Base-by-base conservation (phyloP, 192 early-diverging fungal genomes). In the Entomortierella chlamydospora region DNA sequence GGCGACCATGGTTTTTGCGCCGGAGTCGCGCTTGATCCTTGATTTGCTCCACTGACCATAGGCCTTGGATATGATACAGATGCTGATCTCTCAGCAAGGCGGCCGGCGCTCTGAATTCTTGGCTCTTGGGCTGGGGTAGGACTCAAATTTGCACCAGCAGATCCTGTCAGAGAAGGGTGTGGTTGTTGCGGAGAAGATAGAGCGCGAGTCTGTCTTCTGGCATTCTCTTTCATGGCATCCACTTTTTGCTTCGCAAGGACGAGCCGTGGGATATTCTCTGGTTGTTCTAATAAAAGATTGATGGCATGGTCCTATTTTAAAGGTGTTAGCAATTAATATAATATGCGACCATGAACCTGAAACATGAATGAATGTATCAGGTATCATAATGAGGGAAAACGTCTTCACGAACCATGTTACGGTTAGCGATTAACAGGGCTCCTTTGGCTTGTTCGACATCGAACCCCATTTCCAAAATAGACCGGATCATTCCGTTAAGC, bases 381-480 rank as follows among this genome's bases (percentile, higher is more conserved):
- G 10, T 37, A 37, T 37, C 10, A 4, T 37, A 12, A 47, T 47
- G 12, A 20, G 4, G 15, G 45, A 12, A 3, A 17, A 2, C 45
- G 2, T 47, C 15, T 47, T 47, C 15, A 61, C 56, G 25, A 31
- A 90, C 89, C 81, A 90, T 49, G 52, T 90, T 74, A 11, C 85
- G 56, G 55, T 85, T 86, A 5, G 84, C 54, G 39, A 94, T 83
- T 0, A 81, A 60, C 6, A 93, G 72, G 1, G 92, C 91, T 0
- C 89, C 82, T 29, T 83, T 84, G 17, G 91, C 90, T 54, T 90
- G 87, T 22, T 87, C 88, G 9, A 69, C 66, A 26, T 69, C 54
- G 57, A 93, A 93, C 10, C 92, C 92, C 90, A 93, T 92, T 54
- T 91, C 91, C 43, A 85, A 51, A 29, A 93, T 86, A n/a, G 84